Conservation (phyloP, 192 early-diverging fungal species). For the Linnemannia hyalina region DNA sequence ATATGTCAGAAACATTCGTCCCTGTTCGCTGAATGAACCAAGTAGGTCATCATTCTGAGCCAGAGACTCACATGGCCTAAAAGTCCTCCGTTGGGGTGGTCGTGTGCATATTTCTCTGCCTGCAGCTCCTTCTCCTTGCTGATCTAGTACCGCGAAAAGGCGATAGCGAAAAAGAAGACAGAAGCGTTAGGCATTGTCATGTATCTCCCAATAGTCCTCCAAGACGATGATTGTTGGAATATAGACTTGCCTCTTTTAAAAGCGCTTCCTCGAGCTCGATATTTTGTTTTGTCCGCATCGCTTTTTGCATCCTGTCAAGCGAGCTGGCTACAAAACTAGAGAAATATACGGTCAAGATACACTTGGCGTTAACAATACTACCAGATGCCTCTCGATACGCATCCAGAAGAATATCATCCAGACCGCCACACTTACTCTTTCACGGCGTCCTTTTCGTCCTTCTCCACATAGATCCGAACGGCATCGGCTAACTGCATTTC, state of each 20-base stretch:
- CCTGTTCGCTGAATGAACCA: not conserved
- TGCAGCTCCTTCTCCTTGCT: constrained; percentile 49
- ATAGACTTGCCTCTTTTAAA: constrained; percentile 32
- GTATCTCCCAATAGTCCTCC: no score
- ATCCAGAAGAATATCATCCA: constrained; percentile 14
- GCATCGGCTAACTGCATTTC: constrained; percentile 84
- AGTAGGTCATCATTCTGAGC: not conserved
- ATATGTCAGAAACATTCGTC: not conserved
- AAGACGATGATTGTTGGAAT: no score
- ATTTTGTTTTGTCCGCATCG: constrained; percentile 47
- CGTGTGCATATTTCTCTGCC: constrained; percentile 36
- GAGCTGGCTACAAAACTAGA: constrained; percentile 36
- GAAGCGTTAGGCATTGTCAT: no score
- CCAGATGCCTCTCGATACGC: not conserved
- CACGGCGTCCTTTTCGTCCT: constrained; percentile 89
- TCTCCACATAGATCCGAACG: constrained; percentile 83
- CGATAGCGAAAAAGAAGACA: not conserved
- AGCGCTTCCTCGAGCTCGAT: constrained; percentile 47
- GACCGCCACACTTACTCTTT: constrained; percentile 62
- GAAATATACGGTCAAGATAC: not conserved
- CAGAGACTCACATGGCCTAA: constrained; percentile 29
- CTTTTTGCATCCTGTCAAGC: constrained; percentile 40
- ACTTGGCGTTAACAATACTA: not conserved
- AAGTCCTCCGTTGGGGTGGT: constrained; percentile 41
- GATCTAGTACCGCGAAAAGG: constrained; percentile 17